A percentile compares a stretch with the other conserved stretches of the same genome.
These are phyloP conservation scores for Leccinum arenicola DNA, from an alignment of 768 basidiomycete species.

Conservation along the genomic window DNA sequence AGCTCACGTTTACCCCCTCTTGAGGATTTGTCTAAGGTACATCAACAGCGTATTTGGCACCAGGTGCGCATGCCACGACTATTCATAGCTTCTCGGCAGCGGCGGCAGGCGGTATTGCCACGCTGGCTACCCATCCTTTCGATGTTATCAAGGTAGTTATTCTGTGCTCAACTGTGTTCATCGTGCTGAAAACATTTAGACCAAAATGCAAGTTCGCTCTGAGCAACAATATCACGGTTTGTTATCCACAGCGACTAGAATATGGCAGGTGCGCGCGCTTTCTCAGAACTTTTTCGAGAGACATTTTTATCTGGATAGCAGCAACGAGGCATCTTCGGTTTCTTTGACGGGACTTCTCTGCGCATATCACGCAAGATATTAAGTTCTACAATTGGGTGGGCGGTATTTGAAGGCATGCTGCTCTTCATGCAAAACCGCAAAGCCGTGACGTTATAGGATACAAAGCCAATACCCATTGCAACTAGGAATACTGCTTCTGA, in stretches of 20 bases:
- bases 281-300: background rate
- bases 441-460: conserved; percentile 6
- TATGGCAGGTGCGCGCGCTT: conserved; percentile 57
- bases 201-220: conserved; percentile 87
- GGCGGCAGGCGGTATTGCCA: conserved; percentile 80
- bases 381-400: conserved; percentile 91
- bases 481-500: conserved; percentile 76
- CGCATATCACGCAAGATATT: conserved; percentile 83
- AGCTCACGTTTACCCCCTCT: conserved; percentile 17
- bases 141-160: conserved; percentile 84
- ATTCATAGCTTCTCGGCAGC: conserved; percentile 71
- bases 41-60: conserved; percentile 38
- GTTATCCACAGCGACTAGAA: conserved; percentile 55
- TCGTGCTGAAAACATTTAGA: conserved; percentile 43
- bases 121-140: conserved; percentile 85
- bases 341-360: conserved; percentile 83
- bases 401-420: conserved; percentile 78
- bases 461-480: background rate
- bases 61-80: conserved; percentile 43
- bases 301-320: conserved; percentile 45
- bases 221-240: conserved; percentile 76
- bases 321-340: conserved; percentile 79
- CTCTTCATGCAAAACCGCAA: conserved; percentile 47
- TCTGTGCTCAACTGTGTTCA: background rate
- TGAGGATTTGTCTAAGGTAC: conserved; percentile 6